Conservation (phyloP, 495 filamentous ascomycete species). For the Tirmania nivea region DNA sequence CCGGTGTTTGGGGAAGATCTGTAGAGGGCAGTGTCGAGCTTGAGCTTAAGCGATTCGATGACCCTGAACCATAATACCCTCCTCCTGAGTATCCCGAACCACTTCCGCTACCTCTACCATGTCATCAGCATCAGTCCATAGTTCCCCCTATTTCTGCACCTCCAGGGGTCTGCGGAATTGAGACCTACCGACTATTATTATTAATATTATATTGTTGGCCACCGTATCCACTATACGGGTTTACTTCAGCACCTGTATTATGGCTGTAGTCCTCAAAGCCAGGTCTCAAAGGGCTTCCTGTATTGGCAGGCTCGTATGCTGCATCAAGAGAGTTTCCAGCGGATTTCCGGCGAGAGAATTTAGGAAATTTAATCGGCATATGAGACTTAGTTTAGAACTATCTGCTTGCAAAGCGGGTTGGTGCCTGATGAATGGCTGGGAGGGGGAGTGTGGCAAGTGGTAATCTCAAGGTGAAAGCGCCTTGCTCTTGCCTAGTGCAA, state of each 20-base stretch:
- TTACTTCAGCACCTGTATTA: neutral
- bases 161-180: no score
- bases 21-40: conserved; percentile 19
- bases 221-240: conserved; percentile 3
- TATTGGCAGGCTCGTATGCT: conserved; percentile 19
- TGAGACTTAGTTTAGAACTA: conserved; percentile 4
- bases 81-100: conserved; percentile 16
- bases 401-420: neutral
- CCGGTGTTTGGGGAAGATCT: conserved; percentile 17
- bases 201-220: conserved; percentile 11
- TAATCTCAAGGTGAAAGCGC: neutral
- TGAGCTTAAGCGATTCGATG: conserved; percentile 18
- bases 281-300: conserved; percentile 8
- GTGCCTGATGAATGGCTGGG: neutral
- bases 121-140: conserved; percentile 7
- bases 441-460: neutral
- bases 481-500: neutral
- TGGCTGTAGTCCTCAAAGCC: conserved; percentile 11
- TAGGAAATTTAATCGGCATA: conserved; percentile 53
- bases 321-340: conserved; percentile 40
- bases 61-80: conserved; percentile 19
- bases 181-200: conserved; percentile 15
- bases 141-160: no score
- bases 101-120: conserved; percentile 11
- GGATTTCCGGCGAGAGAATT: conserved; percentile 46